Base-by-base conservation (phyloP, 257 asterid genomes). In the Misopates orontium region DNA sequence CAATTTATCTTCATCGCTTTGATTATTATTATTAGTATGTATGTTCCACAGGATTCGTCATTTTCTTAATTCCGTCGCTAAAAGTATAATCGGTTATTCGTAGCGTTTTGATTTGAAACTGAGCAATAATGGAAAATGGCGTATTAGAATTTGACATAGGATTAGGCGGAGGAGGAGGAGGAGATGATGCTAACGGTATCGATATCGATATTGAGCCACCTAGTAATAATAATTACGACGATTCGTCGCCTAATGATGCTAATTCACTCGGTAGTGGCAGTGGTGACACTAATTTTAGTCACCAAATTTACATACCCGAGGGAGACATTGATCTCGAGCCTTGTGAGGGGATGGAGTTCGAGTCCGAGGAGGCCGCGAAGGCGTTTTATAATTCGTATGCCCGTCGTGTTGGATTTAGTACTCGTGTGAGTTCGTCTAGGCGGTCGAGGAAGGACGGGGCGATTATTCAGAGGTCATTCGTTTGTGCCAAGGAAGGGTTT, bases 371-470 rank as follows among this genome's bases (percentile, higher is more conserved):
- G 83, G 92, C 97, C 58, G 96, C 99, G 17, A 94, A 94, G 72
- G 99, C 96, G 0, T 94, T 94, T 68, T 94, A 94, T 67, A 94
- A 94, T 60, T 90, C 96, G 0, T 94, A 90, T 36, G 99, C 96
- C 5, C 87, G 99, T 54, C 79, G 99, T 31, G 88, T 94, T 25
- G 99, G 99, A n/a, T 94, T 90, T 63, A 94, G 99, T 68, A 94
- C 99, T 48, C 95, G 99, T 11, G 97, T 94, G 62, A 94, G 99
- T 83, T 88, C 97, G 24, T 90, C 97, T n/a, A 95, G 99, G 19
- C 92, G 99, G 52, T 94, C 99, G 51, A 82, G 99, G 73, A 90
- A 86, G 66, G 99, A 94, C 45, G 99, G 99, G 15, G 97, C 99
- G 13, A 90, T 94, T 54, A 94, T 94, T 64, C 99, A 94, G 78